Evolutionary conservation across 2,329 filamentous ascomycete species (phyloP), one percentile per base, ranked within the genome.

Genomic region (Fusarium longipes): DNA sequence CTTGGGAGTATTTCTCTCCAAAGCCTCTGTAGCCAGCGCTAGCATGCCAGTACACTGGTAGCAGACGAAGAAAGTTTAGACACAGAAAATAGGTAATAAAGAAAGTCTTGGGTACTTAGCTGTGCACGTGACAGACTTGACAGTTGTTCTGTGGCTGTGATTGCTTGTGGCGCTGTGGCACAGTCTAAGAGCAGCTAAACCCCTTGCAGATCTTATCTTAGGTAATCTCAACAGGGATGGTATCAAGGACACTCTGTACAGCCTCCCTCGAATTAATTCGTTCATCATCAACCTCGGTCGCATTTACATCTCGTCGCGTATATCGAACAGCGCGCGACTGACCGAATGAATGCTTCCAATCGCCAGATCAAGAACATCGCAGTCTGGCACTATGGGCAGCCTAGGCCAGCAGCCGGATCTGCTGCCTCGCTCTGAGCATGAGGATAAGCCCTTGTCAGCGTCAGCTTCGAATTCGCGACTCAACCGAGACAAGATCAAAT

Each of bases 401-500:
- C 44, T 45, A 38, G 59, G 49, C 49, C 43, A 57, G 38, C 57
- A 57, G 56, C 47, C 59, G 20, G 70, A 67, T 36, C 51, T 68
- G 51, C 65, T 67, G 60, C 60, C 60, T 57, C 60, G 60, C 27
- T 61, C 70, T 12, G 60, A 57, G 54, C 38, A 60, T 3, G 60
- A 65, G 3, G 61, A 64, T 32, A 57, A 65, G 48, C 48, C 44
- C 38, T 65, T 36, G 29, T 32, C 47, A 47, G 29, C 62, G 27
- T 54, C 67, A 35, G 50, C 66, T 3, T 36, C 48, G 15, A 45
- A 57, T 24, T 51, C 55, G 27, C 60, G 52, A 43, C 50, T 54
- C 39, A 61, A 52, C 52, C 47, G 62, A 22, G 77, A 78, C 70
- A 80, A 80, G 70, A 78, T 81, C 65, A 73, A 67, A 48, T 78